phyloP scores from a whole-genome alignment of 2,329 filamentous ascomycete species.

The Trichoderma arundinaceum region DNA sequence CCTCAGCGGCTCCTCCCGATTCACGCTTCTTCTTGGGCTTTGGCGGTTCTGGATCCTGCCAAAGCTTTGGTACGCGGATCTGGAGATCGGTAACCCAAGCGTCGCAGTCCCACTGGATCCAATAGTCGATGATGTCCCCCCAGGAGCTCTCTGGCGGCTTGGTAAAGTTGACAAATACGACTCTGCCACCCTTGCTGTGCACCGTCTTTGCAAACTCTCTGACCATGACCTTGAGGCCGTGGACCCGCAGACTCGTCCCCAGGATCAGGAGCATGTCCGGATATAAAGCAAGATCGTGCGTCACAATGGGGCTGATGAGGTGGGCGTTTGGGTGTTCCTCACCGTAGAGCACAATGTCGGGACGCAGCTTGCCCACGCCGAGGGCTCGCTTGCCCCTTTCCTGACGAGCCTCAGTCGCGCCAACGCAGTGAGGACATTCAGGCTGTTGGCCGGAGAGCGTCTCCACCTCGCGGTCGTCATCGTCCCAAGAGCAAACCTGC shows the following conservation, averaged over 20 bases:
- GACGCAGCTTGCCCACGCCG: conserved; percentile 70
- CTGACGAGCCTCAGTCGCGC: conserved; percentile 65
- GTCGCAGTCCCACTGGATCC: conserved; percentile 77
- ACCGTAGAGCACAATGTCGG: conserved; percentile 76
- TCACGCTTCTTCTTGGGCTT: conserved; percentile 50
- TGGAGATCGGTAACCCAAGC: conserved; percentile 71
- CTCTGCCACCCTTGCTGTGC: conserved; percentile 69
- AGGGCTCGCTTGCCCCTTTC: conserved; percentile 70
- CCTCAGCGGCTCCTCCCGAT: conserved; percentile 37
- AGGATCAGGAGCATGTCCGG: conserved; percentile 73
- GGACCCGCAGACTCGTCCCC: conserved; percentile 73
- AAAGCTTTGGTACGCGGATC: conserved; percentile 62
- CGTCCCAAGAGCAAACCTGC: conserved; percentile 64
- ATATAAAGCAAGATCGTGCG: conserved; percentile 67
- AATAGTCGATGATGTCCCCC: conserved; percentile 75
- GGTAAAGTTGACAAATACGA: conserved; percentile 75
- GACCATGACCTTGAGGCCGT: conserved; percentile 73
- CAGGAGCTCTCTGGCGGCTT: conserved; percentile 74
- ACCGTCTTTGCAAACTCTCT: conserved; percentile 74
- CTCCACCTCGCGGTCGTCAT: conserved; percentile 58
- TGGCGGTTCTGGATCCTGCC: conserved; percentile 58
- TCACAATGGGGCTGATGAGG: conserved; percentile 70
- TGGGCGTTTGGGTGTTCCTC: conserved; percentile 74
- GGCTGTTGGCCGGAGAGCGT: conserved; percentile 69
- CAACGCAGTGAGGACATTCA: conserved; percentile 68